Conservation (phyloP, 352 stramenopile species). For the Bremia lactucae region DNA sequence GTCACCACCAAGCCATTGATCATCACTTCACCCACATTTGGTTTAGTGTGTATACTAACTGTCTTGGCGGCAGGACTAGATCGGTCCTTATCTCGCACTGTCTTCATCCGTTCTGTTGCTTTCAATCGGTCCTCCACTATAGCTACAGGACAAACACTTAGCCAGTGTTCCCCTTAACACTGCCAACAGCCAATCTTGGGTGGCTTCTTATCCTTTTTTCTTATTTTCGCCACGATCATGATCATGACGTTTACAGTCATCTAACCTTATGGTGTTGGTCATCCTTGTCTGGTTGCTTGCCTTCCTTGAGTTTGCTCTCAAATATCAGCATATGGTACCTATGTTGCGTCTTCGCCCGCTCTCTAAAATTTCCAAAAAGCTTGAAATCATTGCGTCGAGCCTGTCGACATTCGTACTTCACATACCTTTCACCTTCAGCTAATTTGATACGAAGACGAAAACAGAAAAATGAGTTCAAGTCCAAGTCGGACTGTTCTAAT, state of each 20-base stretch:
- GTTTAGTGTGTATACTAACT: neutral
- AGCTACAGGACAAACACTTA: neutral
- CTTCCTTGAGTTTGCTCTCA: constrained; percentile 2
- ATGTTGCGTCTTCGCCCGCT: constrained; percentile 1
- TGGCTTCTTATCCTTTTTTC: neutral
- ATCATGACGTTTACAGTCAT: constrained; percentile 1
- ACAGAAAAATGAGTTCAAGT: too few relatives aligned
- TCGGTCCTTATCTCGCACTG: neutral
- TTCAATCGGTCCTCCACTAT: neutral
- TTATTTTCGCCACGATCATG: too few relatives aligned
- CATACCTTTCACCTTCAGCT: too few relatives aligned
- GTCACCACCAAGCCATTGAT: neutral
- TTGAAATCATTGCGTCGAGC: too few relatives aligned
- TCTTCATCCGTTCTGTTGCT: neutral
- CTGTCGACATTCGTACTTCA: too few relatives aligned
- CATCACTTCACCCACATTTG: neutral
- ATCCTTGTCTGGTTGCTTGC: neutral
- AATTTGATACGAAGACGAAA: too few relatives aligned
- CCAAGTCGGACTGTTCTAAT: too few relatives aligned
- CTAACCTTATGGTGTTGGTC: neutral
- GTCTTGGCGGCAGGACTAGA: neutral
- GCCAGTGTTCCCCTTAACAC: neutral
- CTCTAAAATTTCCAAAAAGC: constrained; percentile 3
- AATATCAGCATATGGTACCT: constrained; percentile 3
- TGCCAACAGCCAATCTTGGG: neutral